Conservation (phyloP, 2,329 filamentous ascomycete species). For the Fusarium sambucinum region DNA sequence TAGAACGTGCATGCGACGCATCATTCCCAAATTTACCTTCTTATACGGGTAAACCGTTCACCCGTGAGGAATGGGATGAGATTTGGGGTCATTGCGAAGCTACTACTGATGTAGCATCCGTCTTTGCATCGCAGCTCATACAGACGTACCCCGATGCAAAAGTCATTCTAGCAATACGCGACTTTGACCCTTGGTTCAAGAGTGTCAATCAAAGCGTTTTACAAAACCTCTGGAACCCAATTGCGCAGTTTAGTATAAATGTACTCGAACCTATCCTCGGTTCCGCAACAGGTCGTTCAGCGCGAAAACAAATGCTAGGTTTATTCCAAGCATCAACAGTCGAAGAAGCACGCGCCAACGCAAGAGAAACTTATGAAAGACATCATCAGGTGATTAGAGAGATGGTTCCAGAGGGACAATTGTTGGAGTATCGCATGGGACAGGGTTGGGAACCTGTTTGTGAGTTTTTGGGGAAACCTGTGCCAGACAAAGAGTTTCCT, state of each 20-base stretch:
- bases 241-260: conserved; percentile 33
- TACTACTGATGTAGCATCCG: conserved; percentile 47
- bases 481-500: conserved; percentile 51
- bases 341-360: conserved; percentile 41
- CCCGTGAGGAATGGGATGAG: conserved; percentile 51
- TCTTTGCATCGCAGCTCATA: conserved; percentile 49
- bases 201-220: conserved; percentile 51
- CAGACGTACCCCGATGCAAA: conserved; percentile 52
- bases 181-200: conserved; percentile 50
- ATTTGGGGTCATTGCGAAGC: conserved; percentile 50
- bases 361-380: conserved; percentile 45
- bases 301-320: conserved; percentile 48
- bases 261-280: conserved; percentile 51
- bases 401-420: conserved; percentile 40
- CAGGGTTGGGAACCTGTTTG: conserved; percentile 56
- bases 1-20: conserved; percentile 50
- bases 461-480: conserved; percentile 51
- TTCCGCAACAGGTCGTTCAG: conserved; percentile 41
- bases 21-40: conserved; percentile 45
- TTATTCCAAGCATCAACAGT: conserved; percentile 44
- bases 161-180: conserved; percentile 50
- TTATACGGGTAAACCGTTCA: conserved; percentile 47
- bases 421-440: conserved; percentile 51
- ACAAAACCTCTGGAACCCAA: conserved; percentile 41
- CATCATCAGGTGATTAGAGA: conserved; percentile 50